Percentiles rank a stretch among this genome's conserved stretches.
Evolutionary conservation across 768 basidiomycete species (phyloP).

Genomic region (Hygrophoropsis aurantiaca): DNA sequence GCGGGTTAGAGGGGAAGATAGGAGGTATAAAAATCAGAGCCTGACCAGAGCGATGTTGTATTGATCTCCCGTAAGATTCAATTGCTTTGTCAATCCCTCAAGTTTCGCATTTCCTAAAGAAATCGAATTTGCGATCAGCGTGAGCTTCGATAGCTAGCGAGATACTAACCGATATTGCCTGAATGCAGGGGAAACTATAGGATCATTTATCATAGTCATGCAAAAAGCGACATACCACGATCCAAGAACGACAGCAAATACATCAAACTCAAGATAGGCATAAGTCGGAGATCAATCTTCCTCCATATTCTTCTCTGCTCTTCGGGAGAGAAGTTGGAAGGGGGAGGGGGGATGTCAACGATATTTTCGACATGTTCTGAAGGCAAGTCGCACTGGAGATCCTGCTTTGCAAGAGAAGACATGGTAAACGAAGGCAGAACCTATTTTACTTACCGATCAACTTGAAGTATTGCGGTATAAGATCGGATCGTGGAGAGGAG

Average conservation of each 20-base stretch:
- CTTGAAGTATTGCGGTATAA: no score
- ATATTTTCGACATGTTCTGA: no score
- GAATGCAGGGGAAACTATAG: neutral
- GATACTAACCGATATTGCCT: conserved; percentile 51
- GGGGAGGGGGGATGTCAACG: neutral
- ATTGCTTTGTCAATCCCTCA: conserved; percentile 54
- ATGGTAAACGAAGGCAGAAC: no score
- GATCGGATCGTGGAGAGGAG: no score
- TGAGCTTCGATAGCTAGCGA: neutral
- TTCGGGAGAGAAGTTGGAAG: conserved; percentile 36
- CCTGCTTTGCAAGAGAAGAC: no score
- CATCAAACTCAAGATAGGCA: conserved; percentile 57
- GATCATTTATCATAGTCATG: neutral
- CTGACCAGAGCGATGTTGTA: conserved; percentile 63
- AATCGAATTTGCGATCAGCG: neutral
- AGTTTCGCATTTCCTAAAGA: conserved; percentile 59
- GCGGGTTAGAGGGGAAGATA: neutral
- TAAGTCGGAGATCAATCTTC: conserved; percentile 54
- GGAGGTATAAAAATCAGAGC: neutral
- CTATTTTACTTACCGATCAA: no score
- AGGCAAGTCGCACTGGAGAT: no score
- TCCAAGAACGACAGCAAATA: conserved; percentile 65
- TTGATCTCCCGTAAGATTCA: conserved; percentile 51
- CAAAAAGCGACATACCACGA: conserved; percentile 39
- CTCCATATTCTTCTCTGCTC: conserved; percentile 53